phyloP scores from a whole-genome alignment of 2,329 filamentous ascomycete genomes.

The Helicocarpus griseus region DNA sequence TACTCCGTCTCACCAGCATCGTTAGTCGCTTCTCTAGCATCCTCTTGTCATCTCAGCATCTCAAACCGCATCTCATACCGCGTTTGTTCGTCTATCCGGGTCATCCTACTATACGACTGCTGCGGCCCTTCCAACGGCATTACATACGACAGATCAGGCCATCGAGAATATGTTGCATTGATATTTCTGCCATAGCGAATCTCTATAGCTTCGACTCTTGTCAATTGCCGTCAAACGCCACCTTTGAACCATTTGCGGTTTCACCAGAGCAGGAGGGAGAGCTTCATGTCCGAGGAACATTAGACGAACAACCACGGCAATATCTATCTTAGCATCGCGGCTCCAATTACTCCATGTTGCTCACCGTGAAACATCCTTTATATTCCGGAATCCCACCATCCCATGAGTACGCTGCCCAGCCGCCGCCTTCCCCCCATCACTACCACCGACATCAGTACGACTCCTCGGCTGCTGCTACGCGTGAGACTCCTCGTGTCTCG shows the following conservation, averaged over 20 bases:
- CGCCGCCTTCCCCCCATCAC: constrained; percentile 27
- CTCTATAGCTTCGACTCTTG: background rate
- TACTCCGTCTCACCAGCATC: too few species aligned
- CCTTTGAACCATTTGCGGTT: background rate
- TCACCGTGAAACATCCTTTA: constrained; percentile 41
- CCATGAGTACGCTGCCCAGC: constrained; percentile 38
- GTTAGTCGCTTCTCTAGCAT: too few species aligned
- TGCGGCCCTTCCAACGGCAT: background rate
- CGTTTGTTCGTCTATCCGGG: too few species aligned
- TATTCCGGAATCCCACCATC: constrained; percentile 39
- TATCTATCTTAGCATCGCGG: background rate
- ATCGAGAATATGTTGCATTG: background rate
- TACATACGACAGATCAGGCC: too few species aligned
- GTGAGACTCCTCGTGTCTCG: constrained; percentile 6
- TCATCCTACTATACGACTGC: background rate
- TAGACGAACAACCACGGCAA: background rate
- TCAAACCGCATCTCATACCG: too few species aligned
- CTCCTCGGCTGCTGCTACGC: constrained; percentile 18
- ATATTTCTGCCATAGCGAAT: background rate
- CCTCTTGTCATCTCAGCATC: too few species aligned
- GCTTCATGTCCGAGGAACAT: background rate
- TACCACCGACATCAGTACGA: constrained; percentile 12
- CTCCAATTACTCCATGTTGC: constrained; percentile 34
- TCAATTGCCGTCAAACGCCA: background rate
- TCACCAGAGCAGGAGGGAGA: background rate